phyloP scores from a whole-genome alignment of 257 asterid species.

The Craterostigma plantagineum region DNA sequence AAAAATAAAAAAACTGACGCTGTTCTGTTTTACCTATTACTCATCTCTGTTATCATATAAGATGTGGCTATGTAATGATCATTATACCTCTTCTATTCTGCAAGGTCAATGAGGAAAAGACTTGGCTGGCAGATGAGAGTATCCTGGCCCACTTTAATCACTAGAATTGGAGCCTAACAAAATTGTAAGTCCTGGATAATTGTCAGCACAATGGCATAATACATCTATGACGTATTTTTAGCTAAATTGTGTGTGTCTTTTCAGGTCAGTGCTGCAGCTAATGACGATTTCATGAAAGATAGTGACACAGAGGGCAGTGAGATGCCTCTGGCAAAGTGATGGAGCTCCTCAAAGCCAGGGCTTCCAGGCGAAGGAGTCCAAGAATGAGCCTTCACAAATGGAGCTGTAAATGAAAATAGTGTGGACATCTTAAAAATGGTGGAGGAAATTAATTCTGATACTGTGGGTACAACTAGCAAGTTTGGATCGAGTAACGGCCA shows the following conservation, averaged over 20 bases:
- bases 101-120: conserved; percentile 48
- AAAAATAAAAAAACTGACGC: background rate
- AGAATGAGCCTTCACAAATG: conserved; percentile 30
- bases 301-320: conserved; percentile 90
- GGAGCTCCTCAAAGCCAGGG: conserved; percentile 80
- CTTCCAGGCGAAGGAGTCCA: conserved; percentile 58
- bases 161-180: conserved; percentile 69
- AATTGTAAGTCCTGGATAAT: conserved; percentile 29
- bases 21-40: background rate
- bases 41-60: conserved; percentile 6
- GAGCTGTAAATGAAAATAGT: conserved; percentile 24
- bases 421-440: conserved; percentile 80
- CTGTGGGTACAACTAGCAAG: conserved; percentile 32
- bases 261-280: conserved; percentile 53
- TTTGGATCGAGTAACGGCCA: conserved; percentile 57
- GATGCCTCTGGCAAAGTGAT: conserved; percentile 79
- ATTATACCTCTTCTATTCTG: conserved; percentile 11
- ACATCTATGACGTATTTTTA: conserved; percentile 7
- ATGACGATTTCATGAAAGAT: conserved; percentile 66
- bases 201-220: conserved; percentile 4
- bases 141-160: conserved; percentile 58
- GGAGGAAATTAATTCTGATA: conserved; percentile 64
- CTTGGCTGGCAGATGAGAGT: conserved; percentile 86
- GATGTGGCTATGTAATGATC: conserved; percentile 9
- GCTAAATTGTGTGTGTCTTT: conserved; percentile 11